These are phyloP conservation scores for Pyricularia grisea DNA, from an alignment of 2,329 filamentous ascomycete species.

Conservation along the genomic window DNA sequence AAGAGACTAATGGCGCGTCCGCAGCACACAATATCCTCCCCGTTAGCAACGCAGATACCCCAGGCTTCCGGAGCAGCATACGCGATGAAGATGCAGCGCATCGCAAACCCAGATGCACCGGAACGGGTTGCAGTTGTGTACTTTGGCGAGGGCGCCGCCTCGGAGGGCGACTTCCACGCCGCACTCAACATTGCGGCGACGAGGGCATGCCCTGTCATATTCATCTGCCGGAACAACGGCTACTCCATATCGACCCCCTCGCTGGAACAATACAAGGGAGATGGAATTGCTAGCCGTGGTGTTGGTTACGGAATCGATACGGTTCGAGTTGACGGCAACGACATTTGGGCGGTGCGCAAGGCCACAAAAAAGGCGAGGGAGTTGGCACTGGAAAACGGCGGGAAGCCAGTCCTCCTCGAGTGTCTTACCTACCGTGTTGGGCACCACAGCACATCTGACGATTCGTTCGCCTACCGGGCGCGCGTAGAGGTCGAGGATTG, in stretches of 20 bases:
- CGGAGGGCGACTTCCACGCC: slow-evolving; percentile 75
- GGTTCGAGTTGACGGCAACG: slow-evolving; percentile 73
- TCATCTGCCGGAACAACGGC: slow-evolving; percentile 76
- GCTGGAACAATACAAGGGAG: slow-evolving; percentile 71
- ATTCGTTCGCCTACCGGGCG: slow-evolving; percentile 92
- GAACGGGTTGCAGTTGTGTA: slow-evolving; percentile 63
- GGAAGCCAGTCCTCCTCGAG: slow-evolving; percentile 78
- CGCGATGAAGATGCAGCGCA: slow-evolving; percentile 63
- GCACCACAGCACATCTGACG: slow-evolving; percentile 90
- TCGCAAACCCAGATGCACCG: slow-evolving; percentile 50
- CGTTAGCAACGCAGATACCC: slow-evolving; percentile 70
- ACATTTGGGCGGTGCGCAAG: slow-evolving; percentile 68
- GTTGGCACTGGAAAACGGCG: slow-evolving; percentile 72
- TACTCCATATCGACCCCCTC: slow-evolving; percentile 75
- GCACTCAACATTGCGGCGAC: slow-evolving; percentile 76
- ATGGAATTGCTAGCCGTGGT: slow-evolving; percentile 70
- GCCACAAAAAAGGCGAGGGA: slow-evolving; percentile 62
- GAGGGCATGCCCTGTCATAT: slow-evolving; percentile 64
- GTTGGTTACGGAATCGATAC: slow-evolving; percentile 79
- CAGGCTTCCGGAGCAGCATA: slow-evolving; percentile 73
- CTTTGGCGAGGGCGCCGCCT: slow-evolving; percentile 74
- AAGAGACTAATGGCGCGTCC: not conserved
- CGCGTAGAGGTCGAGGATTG: slow-evolving; percentile 86
- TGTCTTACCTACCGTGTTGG: slow-evolving; percentile 98
- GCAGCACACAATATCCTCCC: slow-evolving; percentile 67